phyloP scores from a whole-genome alignment of 257 asterid species.

The Coffea eugenioides region DNA sequence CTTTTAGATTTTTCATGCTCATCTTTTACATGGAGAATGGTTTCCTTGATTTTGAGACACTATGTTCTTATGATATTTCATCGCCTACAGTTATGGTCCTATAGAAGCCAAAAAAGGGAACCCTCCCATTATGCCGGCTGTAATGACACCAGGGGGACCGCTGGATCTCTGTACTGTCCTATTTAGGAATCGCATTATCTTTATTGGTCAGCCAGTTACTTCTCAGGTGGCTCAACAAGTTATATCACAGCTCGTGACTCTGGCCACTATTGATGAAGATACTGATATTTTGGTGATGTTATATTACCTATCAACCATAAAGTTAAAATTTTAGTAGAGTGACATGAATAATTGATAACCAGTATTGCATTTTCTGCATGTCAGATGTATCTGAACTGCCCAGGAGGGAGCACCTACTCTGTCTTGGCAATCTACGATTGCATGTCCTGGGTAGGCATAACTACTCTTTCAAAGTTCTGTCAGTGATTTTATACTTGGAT shows the following conservation, averaged over 20 bases:
- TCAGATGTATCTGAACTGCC: conserved; percentile 91
- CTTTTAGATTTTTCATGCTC: neutral
- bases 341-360: conserved; percentile 14
- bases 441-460: conserved; percentile 92
- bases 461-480: neutral
- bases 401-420: conserved; percentile 91
- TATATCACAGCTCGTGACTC: conserved; percentile 91
- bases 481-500: conserved; percentile 10
- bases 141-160: conserved; percentile 86
- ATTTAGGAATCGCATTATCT: conserved; percentile 91
- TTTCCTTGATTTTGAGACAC: conserved; percentile 4
- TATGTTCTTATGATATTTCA: conserved; percentile 11
- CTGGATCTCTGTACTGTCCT: conserved; percentile 86
- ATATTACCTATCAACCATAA: conserved; percentile 10
- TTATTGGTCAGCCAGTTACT: conserved; percentile 82
- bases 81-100: conserved; percentile 53
- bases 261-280: conserved; percentile 89
- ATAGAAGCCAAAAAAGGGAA: conserved; percentile 81
- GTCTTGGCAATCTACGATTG: conserved; percentile 95
- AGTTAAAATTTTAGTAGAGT: neutral
- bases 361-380: conserved; percentile 17
- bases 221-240: conserved; percentile 88
- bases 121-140: conserved; percentile 95
- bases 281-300: conserved; percentile 81
- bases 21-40: neutral